Conservation (phyloP, 2,329 filamentous ascomycete genomes). For the Coniochaeta prunicola region DNA sequence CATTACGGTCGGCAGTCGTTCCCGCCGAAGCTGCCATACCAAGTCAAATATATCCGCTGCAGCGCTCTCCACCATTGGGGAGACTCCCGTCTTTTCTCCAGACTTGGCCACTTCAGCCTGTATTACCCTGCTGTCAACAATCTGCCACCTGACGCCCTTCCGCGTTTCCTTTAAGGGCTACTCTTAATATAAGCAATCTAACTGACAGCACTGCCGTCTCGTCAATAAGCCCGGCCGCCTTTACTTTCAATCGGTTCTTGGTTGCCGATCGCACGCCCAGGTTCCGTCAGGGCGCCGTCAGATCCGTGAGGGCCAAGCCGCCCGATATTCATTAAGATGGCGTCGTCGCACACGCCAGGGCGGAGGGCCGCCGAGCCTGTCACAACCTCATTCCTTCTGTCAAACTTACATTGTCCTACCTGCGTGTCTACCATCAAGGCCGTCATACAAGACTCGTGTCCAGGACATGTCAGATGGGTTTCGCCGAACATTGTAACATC, state of each 20-base stretch:
- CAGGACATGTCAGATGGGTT: slow-evolving; percentile 45
- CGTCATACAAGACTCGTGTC: slow-evolving; percentile 41
- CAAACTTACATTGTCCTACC: slow-evolving; percentile 72
- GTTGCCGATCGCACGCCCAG: not conserved
- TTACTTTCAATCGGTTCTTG: not conserved
- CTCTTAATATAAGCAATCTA: slow-evolving; percentile 6
- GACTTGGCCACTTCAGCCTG: slow-evolving; percentile 14
- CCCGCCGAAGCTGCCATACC: not conserved
- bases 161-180: slow-evolving; percentile 15
- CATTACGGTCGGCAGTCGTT: not conserved
- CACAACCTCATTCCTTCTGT: slow-evolving; percentile 58
- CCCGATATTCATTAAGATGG: slow-evolving; percentile 11
- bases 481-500: slow-evolving; percentile 67
- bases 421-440: slow-evolving; percentile 62
- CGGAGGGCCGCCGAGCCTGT: slow-evolving; percentile 11
- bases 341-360: slow-evolving; percentile 5
- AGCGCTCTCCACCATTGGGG: not conserved
- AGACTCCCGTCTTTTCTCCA: not conserved
- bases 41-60: not conserved
- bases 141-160: slow-evolving; percentile 5
- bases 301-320: not conserved
- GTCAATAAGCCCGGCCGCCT: not conserved
- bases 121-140: slow-evolving; percentile 7
- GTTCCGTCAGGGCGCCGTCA: slow-evolving; percentile 2
- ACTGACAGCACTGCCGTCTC: not conserved